These are phyloP conservation scores for Cladophialophora yegresii DNA, from an alignment of 2,329 filamentous ascomycete genomes.

Conservation along the genomic window DNA sequence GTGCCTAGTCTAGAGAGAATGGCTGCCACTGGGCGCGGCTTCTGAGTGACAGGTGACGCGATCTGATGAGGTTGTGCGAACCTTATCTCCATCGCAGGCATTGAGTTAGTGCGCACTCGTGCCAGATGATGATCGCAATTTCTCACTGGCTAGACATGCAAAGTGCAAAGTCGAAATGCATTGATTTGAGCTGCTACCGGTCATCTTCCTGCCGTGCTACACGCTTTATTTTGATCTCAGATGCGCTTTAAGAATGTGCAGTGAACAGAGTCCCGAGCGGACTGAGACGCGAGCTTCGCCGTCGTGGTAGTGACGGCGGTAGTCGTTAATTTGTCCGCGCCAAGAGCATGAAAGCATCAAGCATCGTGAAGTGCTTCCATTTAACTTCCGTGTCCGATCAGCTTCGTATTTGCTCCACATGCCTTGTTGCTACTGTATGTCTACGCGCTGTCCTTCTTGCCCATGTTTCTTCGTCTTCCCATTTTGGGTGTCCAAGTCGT, in stretches of 20 bases:
- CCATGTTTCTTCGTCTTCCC: neutral
- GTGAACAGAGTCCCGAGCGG: neutral
- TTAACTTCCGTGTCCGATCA: neutral
- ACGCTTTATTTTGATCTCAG: neutral
- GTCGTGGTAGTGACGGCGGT: neutral
- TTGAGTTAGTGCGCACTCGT: neutral
- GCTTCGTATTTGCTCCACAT: neutral
- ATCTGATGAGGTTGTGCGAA: neutral
- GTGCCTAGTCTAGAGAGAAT: conserved; percentile 36
- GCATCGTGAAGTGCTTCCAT: neutral
- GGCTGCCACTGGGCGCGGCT: conserved; percentile 33
- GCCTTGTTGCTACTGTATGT: neutral
- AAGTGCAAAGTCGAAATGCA: conserved; percentile 1
- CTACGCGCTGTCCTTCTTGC: neutral
- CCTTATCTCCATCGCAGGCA: neutral
- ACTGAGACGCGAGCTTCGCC: neutral
- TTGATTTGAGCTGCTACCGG: neutral
- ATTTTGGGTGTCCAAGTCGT: neutral
- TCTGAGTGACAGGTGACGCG: conserved; percentile 12
- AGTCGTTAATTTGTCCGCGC: neutral
- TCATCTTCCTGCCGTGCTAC: neutral
- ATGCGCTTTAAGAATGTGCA: neutral
- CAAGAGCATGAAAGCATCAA: neutral
- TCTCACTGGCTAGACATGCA: neutral
- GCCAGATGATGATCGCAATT: neutral